Conservation (phyloP, 2,329 filamentous ascomycete species). For the Cercospora brassicicola region DNA sequence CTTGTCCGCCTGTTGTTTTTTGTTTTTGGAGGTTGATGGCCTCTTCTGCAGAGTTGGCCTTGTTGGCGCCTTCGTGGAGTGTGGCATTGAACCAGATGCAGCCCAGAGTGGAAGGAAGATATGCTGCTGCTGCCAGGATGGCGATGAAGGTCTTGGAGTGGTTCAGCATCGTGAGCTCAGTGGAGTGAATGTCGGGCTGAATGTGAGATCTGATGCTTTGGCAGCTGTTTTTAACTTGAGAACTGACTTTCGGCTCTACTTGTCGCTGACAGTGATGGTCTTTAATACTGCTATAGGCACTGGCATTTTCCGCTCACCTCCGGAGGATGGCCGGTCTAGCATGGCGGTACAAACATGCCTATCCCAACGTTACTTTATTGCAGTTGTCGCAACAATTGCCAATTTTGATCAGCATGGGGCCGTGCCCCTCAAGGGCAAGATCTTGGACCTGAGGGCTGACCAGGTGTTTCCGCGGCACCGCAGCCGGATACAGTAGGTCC, state of each 20-base stretch:
- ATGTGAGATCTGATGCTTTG: background rate
- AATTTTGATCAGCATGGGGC: background rate
- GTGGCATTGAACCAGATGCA: conserved; percentile 25
- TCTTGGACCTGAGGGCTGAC: background rate
- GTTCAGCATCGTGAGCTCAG: background rate
- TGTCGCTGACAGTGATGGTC: background rate
- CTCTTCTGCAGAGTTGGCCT: conserved; percentile 12
- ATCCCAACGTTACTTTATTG: conserved; percentile 2
- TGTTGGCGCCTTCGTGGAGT: conserved; percentile 17
- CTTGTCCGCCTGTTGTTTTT: background rate
- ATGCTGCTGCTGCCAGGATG: conserved; percentile 11
- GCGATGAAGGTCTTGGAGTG: conserved; percentile 1
- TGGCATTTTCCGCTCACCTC: background rate
- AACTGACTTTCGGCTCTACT: background rate
- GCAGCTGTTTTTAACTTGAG: background rate
- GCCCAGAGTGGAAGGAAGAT: conserved; percentile 12
- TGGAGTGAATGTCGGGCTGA: background rate
- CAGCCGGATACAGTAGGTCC: background rate
- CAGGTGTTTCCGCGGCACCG: background rate
- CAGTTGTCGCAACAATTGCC: background rate
- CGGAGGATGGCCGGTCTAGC: background rate
- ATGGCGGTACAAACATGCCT: background rate
- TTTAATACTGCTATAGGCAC: background rate
- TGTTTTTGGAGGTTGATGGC: conserved; percentile 10
- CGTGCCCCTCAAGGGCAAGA: background rate